Conservation (phyloP, 208 protist species). For the Tritrichomonas musculus region DNA sequence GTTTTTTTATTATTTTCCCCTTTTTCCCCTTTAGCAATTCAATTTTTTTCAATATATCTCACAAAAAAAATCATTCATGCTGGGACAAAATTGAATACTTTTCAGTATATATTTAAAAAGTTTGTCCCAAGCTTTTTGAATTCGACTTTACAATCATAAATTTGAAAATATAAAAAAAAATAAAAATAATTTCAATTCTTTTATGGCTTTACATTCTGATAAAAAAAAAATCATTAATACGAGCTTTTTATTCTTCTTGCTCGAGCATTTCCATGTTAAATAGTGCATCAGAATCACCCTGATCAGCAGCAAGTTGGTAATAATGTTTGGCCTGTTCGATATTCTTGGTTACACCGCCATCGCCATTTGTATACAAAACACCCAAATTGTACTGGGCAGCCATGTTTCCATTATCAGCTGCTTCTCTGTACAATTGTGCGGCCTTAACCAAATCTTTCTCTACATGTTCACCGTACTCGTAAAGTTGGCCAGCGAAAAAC, state of each 20-base stretch:
- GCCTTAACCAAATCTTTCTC: neutral
- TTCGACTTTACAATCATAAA: no score
- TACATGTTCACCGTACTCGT: neutral
- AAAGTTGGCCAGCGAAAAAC: neutral
- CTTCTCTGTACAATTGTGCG: neutral
- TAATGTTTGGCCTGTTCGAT: neutral
- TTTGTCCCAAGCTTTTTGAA: no score
- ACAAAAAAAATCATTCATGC: no score
- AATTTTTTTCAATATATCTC: no score
- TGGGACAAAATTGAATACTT: no score
- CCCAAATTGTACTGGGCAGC: neutral
- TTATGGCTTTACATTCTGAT: no score
- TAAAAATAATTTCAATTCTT: no score
- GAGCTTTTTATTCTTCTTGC: neutral
- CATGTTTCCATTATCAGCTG: neutral
- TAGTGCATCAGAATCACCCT: neutral
- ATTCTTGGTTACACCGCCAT: neutral
- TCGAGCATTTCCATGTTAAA: neutral
- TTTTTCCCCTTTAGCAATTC: no score
- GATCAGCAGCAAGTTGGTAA: neutral
- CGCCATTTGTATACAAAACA: neutral
- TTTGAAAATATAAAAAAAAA: no score
- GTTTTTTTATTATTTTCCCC: no score
- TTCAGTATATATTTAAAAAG: no score
- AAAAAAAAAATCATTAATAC: no score